Percentiles rank a stretch among this genome's conserved stretches.
Conservation (phyloP, 2,329 filamentous ascomycete species). For the Monilinia vaccinii-corymbosi region DNA sequence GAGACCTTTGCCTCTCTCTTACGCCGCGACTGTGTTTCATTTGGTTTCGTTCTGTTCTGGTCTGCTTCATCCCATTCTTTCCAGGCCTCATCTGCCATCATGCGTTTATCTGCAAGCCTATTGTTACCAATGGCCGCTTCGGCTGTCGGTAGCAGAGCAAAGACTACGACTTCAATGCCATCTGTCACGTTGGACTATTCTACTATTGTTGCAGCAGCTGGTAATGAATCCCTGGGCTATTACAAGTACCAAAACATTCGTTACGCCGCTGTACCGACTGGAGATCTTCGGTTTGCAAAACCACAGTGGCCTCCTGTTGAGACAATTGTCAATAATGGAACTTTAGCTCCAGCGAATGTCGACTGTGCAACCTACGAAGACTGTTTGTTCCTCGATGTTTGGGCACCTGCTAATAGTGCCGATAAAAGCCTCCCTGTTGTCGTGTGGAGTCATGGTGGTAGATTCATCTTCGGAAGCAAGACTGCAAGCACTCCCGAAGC, state of each 20-base stretch:
- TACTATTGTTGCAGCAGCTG: slow-evolving; percentile 10
- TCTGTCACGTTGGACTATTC: slow-evolving; percentile 14
- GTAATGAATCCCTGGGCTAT: slow-evolving; percentile 11
- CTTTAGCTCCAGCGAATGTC: slow-evolving; percentile 28
- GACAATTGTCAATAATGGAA: slow-evolving; percentile 29
- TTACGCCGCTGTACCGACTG: slow-evolving; percentile 30
- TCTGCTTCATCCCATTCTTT: background rate
- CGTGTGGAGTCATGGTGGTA: slow-evolving; percentile 29
- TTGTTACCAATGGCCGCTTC: background rate
- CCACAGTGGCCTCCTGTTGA: slow-evolving; percentile 31
- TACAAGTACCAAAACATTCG: slow-evolving; percentile 30
- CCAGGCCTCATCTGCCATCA: background rate
- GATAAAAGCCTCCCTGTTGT: slow-evolving; percentile 27
- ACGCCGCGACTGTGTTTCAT: background rate
- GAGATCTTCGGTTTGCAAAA: slow-evolving; percentile 29
- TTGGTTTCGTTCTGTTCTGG: background rate
- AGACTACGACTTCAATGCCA: background rate
- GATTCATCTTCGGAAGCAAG: slow-evolving; percentile 23
- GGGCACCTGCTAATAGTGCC: slow-evolving; percentile 23
- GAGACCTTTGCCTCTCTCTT: background rate
- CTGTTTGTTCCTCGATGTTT: slow-evolving; percentile 24
- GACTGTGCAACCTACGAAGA: slow-evolving; percentile 29
- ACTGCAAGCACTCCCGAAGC: slow-evolving; percentile 29
- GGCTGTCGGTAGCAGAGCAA: background rate
- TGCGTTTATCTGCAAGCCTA: background rate